These are phyloP conservation scores for Drechslerella dactyloides DNA, from an alignment of 2,329 filamentous ascomycete species.

Conservation along the genomic window DNA sequence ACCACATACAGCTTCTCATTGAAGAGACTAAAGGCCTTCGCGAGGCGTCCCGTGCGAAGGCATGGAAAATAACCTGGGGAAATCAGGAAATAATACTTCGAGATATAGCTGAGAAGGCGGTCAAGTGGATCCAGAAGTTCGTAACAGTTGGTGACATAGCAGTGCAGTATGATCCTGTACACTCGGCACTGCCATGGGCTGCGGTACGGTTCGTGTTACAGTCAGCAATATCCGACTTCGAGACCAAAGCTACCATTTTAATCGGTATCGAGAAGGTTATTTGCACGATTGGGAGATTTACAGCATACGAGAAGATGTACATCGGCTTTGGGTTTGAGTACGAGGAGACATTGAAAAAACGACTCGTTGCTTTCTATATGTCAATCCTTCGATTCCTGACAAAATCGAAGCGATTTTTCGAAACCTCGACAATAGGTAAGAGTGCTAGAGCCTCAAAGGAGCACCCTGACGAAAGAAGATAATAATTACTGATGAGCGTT, in stretches of 20 bases:
- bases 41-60: no score
- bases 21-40: no score
- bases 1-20: no score
- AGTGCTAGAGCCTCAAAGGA: no score
- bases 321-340: conserved; percentile 53
- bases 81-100: conserved; percentile 52
- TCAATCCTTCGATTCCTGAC: no score
- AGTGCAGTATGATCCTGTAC: conserved; percentile 52
- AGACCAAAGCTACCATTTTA: background rate
- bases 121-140: conserved; percentile 53
- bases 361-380: no score
- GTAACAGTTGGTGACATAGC: conserved; percentile 53
- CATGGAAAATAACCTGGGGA: conserved; percentile 18
- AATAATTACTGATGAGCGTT: no score
- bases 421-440: no score
- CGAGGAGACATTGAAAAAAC: background rate
- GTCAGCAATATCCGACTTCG: conserved; percentile 23
- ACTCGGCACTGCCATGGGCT: conserved; percentile 55
- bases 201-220: conserved; percentile 53
- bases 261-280: conserved; percentile 51
- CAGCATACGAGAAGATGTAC: no score
- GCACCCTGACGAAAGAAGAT: no score
- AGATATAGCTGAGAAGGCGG: conserved; percentile 54
- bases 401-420: no score
- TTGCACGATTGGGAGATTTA: no score